Conservation (phyloP, 2,329 filamentous ascomycete species). For the Didymella glomerata region DNA sequence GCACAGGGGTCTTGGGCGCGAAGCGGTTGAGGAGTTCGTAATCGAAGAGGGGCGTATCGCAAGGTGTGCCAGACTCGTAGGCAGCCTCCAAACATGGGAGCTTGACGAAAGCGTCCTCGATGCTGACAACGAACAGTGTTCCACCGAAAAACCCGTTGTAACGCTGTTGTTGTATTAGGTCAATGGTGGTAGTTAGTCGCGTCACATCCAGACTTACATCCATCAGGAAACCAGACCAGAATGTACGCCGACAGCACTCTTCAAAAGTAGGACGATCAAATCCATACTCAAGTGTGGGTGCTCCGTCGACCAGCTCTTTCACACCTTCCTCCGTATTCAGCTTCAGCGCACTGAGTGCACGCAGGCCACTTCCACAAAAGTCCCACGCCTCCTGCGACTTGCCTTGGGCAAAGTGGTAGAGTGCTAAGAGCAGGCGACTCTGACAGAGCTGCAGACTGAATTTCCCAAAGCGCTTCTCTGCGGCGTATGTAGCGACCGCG, state of each 20-base stretch:
- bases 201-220: constrained; percentile 61
- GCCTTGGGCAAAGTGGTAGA: constrained; percentile 71
- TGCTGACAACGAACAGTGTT: constrained; percentile 63
- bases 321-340: constrained; percentile 69
- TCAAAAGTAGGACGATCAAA: constrained; percentile 66
- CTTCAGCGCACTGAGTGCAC: constrained; percentile 66
- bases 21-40: constrained; percentile 56
- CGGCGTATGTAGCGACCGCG: constrained; percentile 66
- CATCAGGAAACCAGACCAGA: constrained; percentile 75
- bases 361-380: constrained; percentile 68
- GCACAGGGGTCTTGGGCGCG: constrained; percentile 43
- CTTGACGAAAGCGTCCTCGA: constrained; percentile 72
- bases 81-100: constrained; percentile 68
- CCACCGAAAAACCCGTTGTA: constrained; percentile 67
- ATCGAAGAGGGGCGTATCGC: constrained; percentile 68
- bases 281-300: constrained; percentile 62
- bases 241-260: constrained; percentile 74
- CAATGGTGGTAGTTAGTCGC: constrained; percentile 42
- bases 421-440: constrained; percentile 69
- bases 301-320: constrained; percentile 54
- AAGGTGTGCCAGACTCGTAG: constrained; percentile 69
- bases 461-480: constrained; percentile 59
- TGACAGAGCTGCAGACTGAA: constrained; percentile 72
- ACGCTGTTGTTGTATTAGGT: constrained; percentile 54
- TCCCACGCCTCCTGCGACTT: constrained; percentile 70